Percentiles rank a stretch among this genome's conserved stretches.
phyloP scores from a whole-genome alignment of 371 early-diverging fungal genomes.

The Cokeromyces recurvatus region DNA sequence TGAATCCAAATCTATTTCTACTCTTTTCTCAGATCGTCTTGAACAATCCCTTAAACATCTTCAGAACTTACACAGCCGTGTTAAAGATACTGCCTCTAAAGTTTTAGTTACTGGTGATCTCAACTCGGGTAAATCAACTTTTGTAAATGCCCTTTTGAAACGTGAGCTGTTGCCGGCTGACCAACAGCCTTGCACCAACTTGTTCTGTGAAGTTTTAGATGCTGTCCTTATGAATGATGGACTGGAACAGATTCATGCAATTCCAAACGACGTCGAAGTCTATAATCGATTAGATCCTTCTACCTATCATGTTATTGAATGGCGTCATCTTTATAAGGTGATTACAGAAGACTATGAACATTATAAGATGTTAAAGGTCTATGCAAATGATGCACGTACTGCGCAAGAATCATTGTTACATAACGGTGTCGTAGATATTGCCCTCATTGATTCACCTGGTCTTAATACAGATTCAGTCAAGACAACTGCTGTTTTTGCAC shows the following conservation, averaged over 20 bases:
- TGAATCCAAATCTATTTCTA: conserved; percentile 67
- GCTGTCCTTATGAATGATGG: conserved; percentile 72
- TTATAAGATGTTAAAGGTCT: conserved; percentile 87
- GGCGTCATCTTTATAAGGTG: conserved; percentile 55
- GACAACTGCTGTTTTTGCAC: conserved; percentile 93
- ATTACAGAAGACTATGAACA: conserved; percentile 59
- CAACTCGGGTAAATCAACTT: conserved; percentile 95
- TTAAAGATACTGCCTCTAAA: conserved; percentile 86
- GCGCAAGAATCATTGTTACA: conserved; percentile 74
- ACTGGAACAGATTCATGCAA: conserved; percentile 88
- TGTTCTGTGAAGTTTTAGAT: conserved; percentile 92
- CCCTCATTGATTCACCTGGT: conserved; percentile 97
- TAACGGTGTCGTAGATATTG: conserved; percentile 92
- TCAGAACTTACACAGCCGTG: conserved; percentile 74
- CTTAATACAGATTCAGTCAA: conserved; percentile 95
- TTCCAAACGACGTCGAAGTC: conserved; percentile 34
- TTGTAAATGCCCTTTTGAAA: conserved; percentile 93
- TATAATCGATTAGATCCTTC: conserved; percentile 69
- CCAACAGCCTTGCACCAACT: conserved; percentile 95
- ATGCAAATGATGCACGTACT: conserved; percentile 63
- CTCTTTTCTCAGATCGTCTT: conserved; percentile 64
- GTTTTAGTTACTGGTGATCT: conserved; percentile 96
- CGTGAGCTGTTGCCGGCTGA: conserved; percentile 87
- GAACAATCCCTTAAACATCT: conserved; percentile 69
- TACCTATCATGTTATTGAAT: conserved; percentile 71